These are phyloP conservation scores for Alternaria sp. DNA, from an alignment of 2,329 filamentous ascomycete genomes.

Conservation along the genomic window DNA sequence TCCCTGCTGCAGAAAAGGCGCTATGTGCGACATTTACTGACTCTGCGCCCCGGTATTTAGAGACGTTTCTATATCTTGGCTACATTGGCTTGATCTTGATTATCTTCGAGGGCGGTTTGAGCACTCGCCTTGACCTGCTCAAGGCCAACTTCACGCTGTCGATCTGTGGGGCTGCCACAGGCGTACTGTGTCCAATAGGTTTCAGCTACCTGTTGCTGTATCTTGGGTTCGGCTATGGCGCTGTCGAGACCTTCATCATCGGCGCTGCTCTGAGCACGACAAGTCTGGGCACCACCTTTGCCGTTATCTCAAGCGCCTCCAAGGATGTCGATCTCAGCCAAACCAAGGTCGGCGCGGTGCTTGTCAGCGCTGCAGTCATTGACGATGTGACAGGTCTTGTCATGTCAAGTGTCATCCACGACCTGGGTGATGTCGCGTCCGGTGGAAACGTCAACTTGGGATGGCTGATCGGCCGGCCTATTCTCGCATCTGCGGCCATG, in stretches of 20 bases:
- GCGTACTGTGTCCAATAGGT: slow-evolving; percentile 53
- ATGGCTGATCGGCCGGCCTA: slow-evolving; percentile 36
- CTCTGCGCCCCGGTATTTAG: not conserved
- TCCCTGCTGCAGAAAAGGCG: not conserved
- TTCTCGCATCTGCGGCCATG: slow-evolving; percentile 32
- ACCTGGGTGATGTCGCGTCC: slow-evolving; percentile 23
- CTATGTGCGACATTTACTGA: not conserved
- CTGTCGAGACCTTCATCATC: slow-evolving; percentile 38
- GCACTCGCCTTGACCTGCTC: slow-evolving; percentile 55
- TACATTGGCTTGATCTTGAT: slow-evolving; percentile 59
- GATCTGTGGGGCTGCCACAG: slow-evolving; percentile 51
- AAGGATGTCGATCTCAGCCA: slow-evolving; percentile 51
- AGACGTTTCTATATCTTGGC: slow-evolving; percentile 52
- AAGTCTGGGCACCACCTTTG: slow-evolving; percentile 41
- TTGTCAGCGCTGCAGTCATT: slow-evolving; percentile 56
- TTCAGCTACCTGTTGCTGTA: slow-evolving; percentile 50
- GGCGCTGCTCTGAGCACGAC: slow-evolving; percentile 37
- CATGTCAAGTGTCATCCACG: slow-evolving; percentile 45
- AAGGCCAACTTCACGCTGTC: slow-evolving; percentile 54
- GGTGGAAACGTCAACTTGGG: slow-evolving; percentile 20
- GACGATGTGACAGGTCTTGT: slow-evolving; percentile 56
- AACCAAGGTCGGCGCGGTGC: slow-evolving; percentile 53
- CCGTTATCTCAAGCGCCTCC: slow-evolving; percentile 41
- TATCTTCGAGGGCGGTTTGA: slow-evolving; percentile 59
- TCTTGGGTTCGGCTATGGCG: slow-evolving; percentile 51